A percentile compares a stretch with the other conserved stretches of the same genome.
Conservation (phyloP, 768 basidiomycete genomes). For the Hygrocybe punicea region DNA sequence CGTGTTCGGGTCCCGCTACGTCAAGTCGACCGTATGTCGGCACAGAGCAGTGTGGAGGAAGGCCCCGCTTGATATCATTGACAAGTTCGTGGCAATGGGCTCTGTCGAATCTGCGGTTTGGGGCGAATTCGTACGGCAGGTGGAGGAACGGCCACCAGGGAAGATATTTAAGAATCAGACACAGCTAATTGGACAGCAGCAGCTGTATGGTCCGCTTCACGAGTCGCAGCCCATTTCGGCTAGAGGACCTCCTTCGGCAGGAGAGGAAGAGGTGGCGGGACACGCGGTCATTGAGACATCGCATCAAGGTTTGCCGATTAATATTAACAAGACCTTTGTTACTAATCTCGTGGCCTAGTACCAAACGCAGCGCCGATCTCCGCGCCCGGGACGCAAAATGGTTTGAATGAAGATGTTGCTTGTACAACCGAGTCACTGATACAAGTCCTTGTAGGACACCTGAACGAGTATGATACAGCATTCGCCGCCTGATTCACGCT, state of each 20-base stretch:
- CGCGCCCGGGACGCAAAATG: neutral
- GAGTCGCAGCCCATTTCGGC: neutral
- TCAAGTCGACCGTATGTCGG: slow-evolving; percentile 70
- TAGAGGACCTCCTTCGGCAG: neutral
- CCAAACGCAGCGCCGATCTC: neutral
- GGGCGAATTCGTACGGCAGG: slow-evolving; percentile 64
- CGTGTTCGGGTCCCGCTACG: slow-evolving; percentile 67
- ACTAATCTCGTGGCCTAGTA: too few relatives aligned
- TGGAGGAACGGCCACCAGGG: slow-evolving; percentile 48
- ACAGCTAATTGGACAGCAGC: neutral
- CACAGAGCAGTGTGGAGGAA: slow-evolving; percentile 67
- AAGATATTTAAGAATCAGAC: slow-evolving; percentile 12
- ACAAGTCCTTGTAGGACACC: neutral
- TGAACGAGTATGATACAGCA: neutral
- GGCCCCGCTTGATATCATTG: slow-evolving; percentile 46
- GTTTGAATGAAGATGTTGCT: neutral
- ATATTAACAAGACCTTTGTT: too few relatives aligned
- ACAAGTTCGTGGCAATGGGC: slow-evolving; percentile 54
- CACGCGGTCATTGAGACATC: neutral
- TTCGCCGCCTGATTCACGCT: too few relatives aligned
- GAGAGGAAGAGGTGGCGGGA: neutral
- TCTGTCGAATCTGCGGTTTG: slow-evolving; percentile 57
- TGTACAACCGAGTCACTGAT: neutral
- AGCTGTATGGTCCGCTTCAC: too few relatives aligned
- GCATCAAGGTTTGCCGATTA: neutral